Percentiles rank a stretch among this genome's conserved stretches.
Conservation (phyloP, 208 protist genomes). For the Jaenimonas drosophilae region DNA sequence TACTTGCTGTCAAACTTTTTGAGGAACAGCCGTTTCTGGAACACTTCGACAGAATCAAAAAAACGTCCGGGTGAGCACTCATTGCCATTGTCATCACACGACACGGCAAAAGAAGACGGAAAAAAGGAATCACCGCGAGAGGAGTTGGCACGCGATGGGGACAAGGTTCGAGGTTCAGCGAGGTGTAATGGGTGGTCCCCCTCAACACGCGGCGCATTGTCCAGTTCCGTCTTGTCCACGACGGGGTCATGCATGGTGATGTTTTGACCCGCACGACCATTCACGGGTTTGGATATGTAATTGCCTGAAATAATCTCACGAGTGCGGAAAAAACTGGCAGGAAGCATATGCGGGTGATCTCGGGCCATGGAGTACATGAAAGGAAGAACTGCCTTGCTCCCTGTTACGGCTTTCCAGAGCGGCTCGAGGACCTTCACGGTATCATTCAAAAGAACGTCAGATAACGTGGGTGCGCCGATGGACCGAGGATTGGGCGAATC, state of each 20-base stretch:
- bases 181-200: constrained; percentile 2
- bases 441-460: constrained; percentile 69
- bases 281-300: constrained; percentile 71
- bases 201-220: constrained; percentile 14
- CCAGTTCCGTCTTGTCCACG: constrained; percentile 18
- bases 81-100: constrained; percentile 28
- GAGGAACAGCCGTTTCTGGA: constrained; percentile 54
- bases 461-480: constrained; percentile 27
- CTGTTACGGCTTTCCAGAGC: constrained; percentile 69
- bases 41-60: constrained; percentile 57
- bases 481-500: constrained; percentile 6
- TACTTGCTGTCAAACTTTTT: constrained; percentile 65
- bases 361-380: constrained; percentile 56
- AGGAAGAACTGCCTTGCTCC: constrained; percentile 68
- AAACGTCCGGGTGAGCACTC: constrained; percentile 45
- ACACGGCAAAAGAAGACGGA: constrained; percentile 3
- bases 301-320: constrained; percentile 42
- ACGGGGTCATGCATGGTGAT: constrained; percentile 66
- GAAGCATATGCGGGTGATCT: constrained; percentile 55
- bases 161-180: no score
- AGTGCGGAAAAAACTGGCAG: constrained; percentile 38
- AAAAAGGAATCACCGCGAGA: constrained; percentile 1
- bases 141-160: constrained; percentile 4
- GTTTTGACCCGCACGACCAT: constrained; percentile 64
- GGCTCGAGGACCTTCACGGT: constrained; percentile 65